A percentile compares a stretch with the other conserved stretches of the same genome.
phyloP scores from a whole-genome alignment of 768 basidiomycete species.

The Trametes punicea region DNA sequence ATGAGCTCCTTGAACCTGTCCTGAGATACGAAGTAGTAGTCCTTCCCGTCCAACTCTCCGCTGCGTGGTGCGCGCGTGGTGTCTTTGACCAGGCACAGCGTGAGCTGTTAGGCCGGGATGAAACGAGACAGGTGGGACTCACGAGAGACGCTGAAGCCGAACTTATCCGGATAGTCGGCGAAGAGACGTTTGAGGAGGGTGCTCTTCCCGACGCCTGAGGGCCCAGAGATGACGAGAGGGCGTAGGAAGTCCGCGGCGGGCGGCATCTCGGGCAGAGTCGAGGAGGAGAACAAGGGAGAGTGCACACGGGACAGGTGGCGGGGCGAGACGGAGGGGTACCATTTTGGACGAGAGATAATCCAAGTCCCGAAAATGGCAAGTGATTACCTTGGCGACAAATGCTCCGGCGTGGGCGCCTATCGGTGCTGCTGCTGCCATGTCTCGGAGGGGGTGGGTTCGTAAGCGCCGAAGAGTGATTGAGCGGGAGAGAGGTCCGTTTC shows the following conservation, averaged over 20 bases:
- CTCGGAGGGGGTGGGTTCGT: too few species aligned
- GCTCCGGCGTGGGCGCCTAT: too few species aligned
- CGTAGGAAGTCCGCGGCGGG: slow-evolving; percentile 46
- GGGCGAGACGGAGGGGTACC: neutral
- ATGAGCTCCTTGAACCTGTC: slow-evolving; percentile 74
- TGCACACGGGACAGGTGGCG: slow-evolving; percentile 3
- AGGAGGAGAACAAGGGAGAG: slow-evolving; percentile 13
- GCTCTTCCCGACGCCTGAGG: slow-evolving; percentile 93
- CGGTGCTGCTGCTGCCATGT: too few species aligned
- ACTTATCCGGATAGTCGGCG: slow-evolving; percentile 73
- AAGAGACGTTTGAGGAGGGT: slow-evolving; percentile 85
- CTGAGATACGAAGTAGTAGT: slow-evolving; percentile 81
- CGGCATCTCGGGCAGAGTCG: slow-evolving; percentile 23
- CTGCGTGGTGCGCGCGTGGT: slow-evolving; percentile 84
- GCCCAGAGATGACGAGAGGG: slow-evolving; percentile 86
- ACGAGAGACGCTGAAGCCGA: slow-evolving; percentile 96
- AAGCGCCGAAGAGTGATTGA: slow-evolving; percentile 4
- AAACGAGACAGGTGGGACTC: slow-evolving; percentile 17
- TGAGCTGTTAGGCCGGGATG: neutral
- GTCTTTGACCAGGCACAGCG: slow-evolving; percentile 44
- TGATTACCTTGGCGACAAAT: slow-evolving; percentile 1
- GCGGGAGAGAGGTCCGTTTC: neutral
- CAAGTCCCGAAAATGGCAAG: slow-evolving; percentile 3
- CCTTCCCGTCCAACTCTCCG: slow-evolving; percentile 77
- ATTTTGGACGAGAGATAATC: slow-evolving; percentile 3